phyloP scores from a whole-genome alignment of 441 rosid genomes.

The Adansonia rubrostipa region DNA sequence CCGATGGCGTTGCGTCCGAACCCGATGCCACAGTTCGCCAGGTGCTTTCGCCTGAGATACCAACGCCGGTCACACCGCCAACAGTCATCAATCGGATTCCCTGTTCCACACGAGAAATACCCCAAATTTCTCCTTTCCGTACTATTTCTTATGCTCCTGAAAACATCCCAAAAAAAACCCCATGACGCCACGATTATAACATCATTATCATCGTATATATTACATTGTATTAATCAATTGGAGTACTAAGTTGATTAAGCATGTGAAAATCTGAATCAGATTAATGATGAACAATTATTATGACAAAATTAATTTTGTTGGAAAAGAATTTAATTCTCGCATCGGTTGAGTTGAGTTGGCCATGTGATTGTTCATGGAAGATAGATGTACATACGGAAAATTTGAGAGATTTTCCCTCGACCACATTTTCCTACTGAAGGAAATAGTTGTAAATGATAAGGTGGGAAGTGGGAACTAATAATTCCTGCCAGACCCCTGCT shows the following conservation, averaged over 20 bases:
- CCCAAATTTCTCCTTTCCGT: conserved; percentile 68
- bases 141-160: conserved; percentile 59
- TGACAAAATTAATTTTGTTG: not conserved
- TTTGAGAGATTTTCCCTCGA: not conserved
- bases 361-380: conserved; percentile 29
- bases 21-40: conserved; percentile 66
- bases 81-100: conserved; percentile 73
- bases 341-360: conserved; percentile 26
- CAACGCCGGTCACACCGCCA: conserved; percentile 66
- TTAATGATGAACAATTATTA: not conserved
- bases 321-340: not conserved
- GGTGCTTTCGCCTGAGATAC: conserved; percentile 49
- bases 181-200: not conserved
- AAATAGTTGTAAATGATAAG: conserved; percentile 35
- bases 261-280: not conserved
- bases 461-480: conserved; percentile 16
- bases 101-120: conserved; percentile 65
- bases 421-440: not conserved
- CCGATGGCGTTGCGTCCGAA: conserved; percentile 72
- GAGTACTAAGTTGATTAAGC: not conserved
- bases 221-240: not conserved
- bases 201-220: not conserved
- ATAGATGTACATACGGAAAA: conserved; percentile 28
- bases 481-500: conserved; percentile 16
- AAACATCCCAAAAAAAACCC: not conserved